These are phyloP conservation scores for Eimeria praecox DNA, from an alignment of 169 alveolate species.

Conservation along the genomic window DNA sequence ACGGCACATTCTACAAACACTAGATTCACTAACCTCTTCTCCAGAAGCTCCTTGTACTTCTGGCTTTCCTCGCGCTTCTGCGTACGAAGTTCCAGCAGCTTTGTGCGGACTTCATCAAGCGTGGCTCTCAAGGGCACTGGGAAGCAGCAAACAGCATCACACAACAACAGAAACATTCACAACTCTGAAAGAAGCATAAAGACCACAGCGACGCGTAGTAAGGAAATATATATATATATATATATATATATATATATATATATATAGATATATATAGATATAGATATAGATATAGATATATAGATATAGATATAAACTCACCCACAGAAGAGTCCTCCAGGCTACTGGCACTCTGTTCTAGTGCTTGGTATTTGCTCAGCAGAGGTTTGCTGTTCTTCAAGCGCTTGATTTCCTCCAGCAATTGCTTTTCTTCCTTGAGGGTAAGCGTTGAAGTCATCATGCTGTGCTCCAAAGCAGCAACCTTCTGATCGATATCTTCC, in stretches of 20 bases:
- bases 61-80: conserved; percentile 68
- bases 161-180: neutral
- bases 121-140: conserved; percentile 66
- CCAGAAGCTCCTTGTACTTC: conserved; percentile 67
- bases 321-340: conserved; percentile 79
- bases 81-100: conserved; percentile 61
- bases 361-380: conserved; percentile 67
- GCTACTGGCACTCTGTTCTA: conserved; percentile 61
- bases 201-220: no score
- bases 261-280: no score
- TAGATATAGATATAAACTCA: neutral
- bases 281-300: no score
- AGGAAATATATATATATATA: no score
- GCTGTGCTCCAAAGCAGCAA: conserved; percentile 67
- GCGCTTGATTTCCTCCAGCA: conserved; percentile 77
- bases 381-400: conserved; percentile 78
- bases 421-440: conserved; percentile 79
- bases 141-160: neutral
- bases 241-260: no score
- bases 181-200: neutral
- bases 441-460: conserved; percentile 76
- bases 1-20: no score
- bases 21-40: conserved; percentile 37
- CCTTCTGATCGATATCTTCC: conserved; percentile 73
- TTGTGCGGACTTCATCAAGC: conserved; percentile 73